These are phyloP conservation scores for Hymenotorrendiella dingleyae DNA, from an alignment of 2,329 filamentous ascomycete species.

Conservation along the genomic window DNA sequence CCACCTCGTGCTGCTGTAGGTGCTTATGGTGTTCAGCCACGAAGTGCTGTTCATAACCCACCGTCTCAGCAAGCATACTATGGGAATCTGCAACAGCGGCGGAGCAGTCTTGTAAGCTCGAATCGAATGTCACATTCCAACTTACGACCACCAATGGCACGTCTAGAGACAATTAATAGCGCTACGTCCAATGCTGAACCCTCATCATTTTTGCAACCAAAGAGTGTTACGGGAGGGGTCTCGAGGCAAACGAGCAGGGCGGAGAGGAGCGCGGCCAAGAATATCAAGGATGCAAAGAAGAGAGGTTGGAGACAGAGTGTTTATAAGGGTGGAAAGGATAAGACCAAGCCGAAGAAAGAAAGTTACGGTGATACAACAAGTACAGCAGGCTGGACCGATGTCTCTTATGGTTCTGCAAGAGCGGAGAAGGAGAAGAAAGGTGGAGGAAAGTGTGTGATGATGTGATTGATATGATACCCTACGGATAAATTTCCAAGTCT, in stretches of 20 bases:
- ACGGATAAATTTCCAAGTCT: neutral
- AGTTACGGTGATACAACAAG: conserved; percentile 39
- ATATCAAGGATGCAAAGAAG: conserved; percentile 54
- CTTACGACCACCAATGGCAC: conserved; percentile 42
- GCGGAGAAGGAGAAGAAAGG: conserved; percentile 29
- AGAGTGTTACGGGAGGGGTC: conserved; percentile 12
- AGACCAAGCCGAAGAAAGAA: conserved; percentile 36
- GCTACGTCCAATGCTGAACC: conserved; percentile 24
- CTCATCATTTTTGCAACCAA: conserved; percentile 19
- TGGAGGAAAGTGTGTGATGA: conserved; percentile 48
- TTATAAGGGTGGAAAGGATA: conserved; percentile 17
- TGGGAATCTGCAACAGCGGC: conserved; percentile 16
- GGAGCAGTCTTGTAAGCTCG: conserved; percentile 10
- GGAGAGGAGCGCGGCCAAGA: conserved; percentile 55
- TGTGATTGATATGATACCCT: conserved; percentile 36
- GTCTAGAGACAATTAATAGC: conserved; percentile 51
- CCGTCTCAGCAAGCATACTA: conserved; percentile 7
- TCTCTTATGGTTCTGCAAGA: conserved; percentile 20
- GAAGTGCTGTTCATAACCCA: conserved; percentile 4
- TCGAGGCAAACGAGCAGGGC: conserved; percentile 44
- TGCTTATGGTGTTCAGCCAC: conserved; percentile 10
- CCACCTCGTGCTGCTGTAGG: conserved; percentile 13
- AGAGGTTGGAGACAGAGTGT: conserved; percentile 44
- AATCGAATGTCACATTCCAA: conserved; percentile 37
- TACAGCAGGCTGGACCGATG: conserved; percentile 48